Base-by-base conservation (phyloP, 441 rosid species). In the Pelargonium citronellum region DNA sequence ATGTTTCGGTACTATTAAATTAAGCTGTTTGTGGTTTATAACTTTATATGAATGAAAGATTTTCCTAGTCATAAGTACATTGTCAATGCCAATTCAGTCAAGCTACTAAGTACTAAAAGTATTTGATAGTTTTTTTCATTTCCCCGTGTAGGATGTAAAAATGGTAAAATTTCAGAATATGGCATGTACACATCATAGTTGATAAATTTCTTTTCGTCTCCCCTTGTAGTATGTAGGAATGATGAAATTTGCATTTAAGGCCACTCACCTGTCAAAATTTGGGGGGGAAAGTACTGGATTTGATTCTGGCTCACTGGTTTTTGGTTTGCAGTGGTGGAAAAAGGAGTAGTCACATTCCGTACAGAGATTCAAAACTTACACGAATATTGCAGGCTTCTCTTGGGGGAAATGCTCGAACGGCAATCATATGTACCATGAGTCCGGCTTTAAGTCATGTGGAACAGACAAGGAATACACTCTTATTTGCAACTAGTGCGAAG, bases 371-470 rank as follows among this genome's bases (percentile, higher is more conserved):
- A 37, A 95, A 95, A 86, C 91, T 95, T 71, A 95, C 99, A 69
- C 93, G 99, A 64, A 95, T 95, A 75, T 70, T 95, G 78, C 98
- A 95, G 74, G 96, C 92, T 73, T 95, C 98, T 49, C 97, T 95
- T 10, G 99, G 99, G 71, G 99, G 99, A 47, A 95, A 95, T 85
- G 99, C 98, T 39, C 90, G 98, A 22, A 95, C 99, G 37, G 99
- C 99, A 72, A 95, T 95, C 70, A 92, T 95, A 37, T 95, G 97
- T 73, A 95, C 96, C 69, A 66, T 95, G 75, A 91, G 99, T 86
- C 99, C 99, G 68, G 97, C 99, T 55, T 66, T 79, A 65, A 78
- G 86, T 77, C 98, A 95, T 77, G 86, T 86, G 74, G 99, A 95
- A 72, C 99, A 95, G 81, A 92, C 99, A 71, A 92, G 98, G 74